Conservation (phyloP, 2,329 filamentous ascomycete genomes). For the Fusarium buxicola region DNA sequence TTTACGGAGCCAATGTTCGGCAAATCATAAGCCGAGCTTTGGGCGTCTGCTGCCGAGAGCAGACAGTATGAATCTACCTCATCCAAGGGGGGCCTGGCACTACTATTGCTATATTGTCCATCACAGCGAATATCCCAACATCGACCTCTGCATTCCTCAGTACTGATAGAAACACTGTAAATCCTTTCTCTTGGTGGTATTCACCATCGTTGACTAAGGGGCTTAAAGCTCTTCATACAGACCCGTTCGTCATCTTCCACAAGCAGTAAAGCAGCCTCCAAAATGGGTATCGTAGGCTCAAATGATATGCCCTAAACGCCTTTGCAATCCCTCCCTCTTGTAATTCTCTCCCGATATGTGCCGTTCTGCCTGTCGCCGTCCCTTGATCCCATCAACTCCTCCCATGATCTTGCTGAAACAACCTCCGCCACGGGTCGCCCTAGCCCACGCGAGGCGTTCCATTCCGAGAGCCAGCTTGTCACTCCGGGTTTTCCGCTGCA, state of each 20-base stretch:
- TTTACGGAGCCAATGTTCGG: background rate
- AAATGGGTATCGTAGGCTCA: constrained; percentile 38
- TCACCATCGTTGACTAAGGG: background rate
- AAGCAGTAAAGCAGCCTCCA: constrained; percentile 17
- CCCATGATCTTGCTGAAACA: background rate
- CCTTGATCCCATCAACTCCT: constrained; percentile 14
- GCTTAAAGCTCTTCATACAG: background rate
- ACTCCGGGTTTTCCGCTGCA: constrained; percentile 15
- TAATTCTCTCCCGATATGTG: background rate
- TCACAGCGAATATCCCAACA: background rate
- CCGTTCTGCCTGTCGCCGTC: background rate
- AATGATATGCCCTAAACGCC: constrained; percentile 37
- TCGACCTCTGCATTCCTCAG: background rate
- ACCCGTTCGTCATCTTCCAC: background rate
- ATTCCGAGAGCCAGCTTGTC: constrained; percentile 3
- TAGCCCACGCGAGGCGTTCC: constrained; percentile 3
- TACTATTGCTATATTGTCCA: background rate
- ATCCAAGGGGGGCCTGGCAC: background rate
- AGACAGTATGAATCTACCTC: background rate
- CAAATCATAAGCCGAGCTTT: background rate
- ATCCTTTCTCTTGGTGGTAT: background rate
- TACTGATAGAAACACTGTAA: background rate
- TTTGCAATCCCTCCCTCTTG: constrained; percentile 7
- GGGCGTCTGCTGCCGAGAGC: background rate
- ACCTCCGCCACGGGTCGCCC: background rate